phyloP scores from a whole-genome alignment of 257 asterid genomes.

The Phtheirospermum japonicum region DNA sequence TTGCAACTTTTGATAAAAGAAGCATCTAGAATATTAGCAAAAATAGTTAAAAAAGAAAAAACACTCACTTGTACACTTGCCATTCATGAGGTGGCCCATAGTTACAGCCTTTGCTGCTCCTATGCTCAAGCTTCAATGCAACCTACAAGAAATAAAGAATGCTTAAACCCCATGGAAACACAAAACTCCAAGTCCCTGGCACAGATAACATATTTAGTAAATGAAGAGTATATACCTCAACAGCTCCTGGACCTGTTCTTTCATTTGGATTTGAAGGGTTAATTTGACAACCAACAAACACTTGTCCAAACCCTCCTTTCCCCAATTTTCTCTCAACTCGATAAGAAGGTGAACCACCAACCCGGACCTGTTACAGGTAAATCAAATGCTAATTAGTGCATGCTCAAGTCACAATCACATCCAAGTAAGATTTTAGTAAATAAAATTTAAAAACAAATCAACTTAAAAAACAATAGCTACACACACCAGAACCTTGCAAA shows the following conservation, averaged over 20 bases:
- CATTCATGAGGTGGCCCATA: conserved; percentile 55
- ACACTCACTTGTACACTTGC: conserved; percentile 54
- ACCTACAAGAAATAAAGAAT: conserved; percentile 45
- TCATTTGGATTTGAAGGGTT: conserved; percentile 50
- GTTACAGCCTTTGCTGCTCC: conserved; percentile 45
- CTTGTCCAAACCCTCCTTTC: conserved; percentile 88
- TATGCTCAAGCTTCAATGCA: conserved; percentile 59
- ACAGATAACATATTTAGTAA: conserved; percentile 11
- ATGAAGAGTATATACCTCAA: conserved; percentile 43
- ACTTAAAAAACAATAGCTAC: conserved; percentile 4
- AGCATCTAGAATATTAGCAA: background rate
- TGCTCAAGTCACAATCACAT: no score
- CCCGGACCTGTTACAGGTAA: conserved; percentile 52
- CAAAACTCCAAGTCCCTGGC: background rate
- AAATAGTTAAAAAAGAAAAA: background rate
- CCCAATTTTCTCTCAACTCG: conserved; percentile 60
- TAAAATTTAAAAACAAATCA: conserved; percentile 11
- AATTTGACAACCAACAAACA: conserved; percentile 63
- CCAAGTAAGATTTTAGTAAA: background rate
- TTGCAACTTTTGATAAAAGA: background rate
- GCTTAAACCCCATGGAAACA: background rate
- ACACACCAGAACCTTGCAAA: background rate
- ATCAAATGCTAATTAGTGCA: conserved; percentile 7
- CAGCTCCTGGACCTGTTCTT: conserved; percentile 66
- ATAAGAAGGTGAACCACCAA: conserved; percentile 68